Base-by-base conservation (phyloP, 2,329 filamentous ascomycete species). In the Cercospora brassicicola region DNA sequence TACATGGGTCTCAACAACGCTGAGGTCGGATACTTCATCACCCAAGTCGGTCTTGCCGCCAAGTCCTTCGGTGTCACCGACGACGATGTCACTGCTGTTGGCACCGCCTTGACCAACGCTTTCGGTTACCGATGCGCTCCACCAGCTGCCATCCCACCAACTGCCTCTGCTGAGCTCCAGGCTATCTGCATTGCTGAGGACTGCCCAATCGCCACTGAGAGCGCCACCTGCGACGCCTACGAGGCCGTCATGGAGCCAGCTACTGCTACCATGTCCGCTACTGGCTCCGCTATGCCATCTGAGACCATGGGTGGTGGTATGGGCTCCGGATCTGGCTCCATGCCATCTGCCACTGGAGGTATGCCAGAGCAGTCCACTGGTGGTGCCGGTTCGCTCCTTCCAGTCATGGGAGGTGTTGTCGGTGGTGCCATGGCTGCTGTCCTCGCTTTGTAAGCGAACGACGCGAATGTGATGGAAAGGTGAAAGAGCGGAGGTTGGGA, bases 1-100 rank as follows among this genome's bases (percentile, higher is more conserved):
- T 80, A 71, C 81, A 89, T 89, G 88, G 81, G 80, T 66, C 82
- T 89, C 56, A 79, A 83, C 73, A 74, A 78, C 30, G 76, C 78
- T 64, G 81, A 89, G 75, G 76, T 87, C 45, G 82, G 81, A 31
- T 89, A 88, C 80, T 89, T 89, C 80, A 85, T 88, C 75, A 70
- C 81, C 53, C 86, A 89, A 77, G 85, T 89, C 65, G 86, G 82
- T 30, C 76, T 87, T 11, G 81, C 87, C 4, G 87, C 84, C 6
- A 79, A 82, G 42, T 88, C 86, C 1, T 88, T 89, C 71, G 88
- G 88, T 48, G 86, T 89, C 51, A 79, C 84, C n/a, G 72, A 82
- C 11, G 81, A 80, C 2, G 88, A 89, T 73, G 78, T 88, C 59
- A 75, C 74, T 20, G 76, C 75, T 33, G 84, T 89, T 30, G 86